Evolutionary conservation across 2,329 filamentous ascomycete species (phyloP).

Genomic region (Fusarium miscanthi): DNA sequence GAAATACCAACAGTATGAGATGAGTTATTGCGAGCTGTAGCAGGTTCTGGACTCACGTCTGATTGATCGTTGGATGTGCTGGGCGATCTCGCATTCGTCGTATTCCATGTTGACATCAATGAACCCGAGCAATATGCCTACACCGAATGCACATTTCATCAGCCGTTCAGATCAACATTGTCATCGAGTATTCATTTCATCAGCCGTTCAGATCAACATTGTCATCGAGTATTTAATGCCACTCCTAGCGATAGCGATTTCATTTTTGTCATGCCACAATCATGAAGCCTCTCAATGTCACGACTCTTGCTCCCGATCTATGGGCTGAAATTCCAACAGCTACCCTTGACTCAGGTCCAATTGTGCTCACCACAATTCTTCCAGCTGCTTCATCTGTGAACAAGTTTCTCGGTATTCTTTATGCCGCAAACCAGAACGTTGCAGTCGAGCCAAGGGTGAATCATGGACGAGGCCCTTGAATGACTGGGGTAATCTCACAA

Average conservation of each 20-base stretch:
- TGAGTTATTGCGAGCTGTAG: too few relatives aligned
- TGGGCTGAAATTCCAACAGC: slow-evolving; percentile 13
- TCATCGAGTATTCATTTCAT: too few relatives aligned
- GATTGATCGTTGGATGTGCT: neutral
- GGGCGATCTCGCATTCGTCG: too few relatives aligned
- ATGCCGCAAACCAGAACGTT: slow-evolving; percentile 30
- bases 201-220: too few relatives aligned
- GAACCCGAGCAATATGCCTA: too few relatives aligned
- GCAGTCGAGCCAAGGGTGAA: slow-evolving; percentile 19
- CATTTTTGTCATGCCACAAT: neutral
- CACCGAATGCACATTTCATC: too few relatives aligned
- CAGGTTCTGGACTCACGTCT: neutral
- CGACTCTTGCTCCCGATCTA: slow-evolving; percentile 3
- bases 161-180: too few relatives aligned
- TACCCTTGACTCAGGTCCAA: slow-evolving; percentile 28
- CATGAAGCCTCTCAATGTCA: slow-evolving; percentile 19
- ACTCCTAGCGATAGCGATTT: neutral
- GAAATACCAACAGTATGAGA: too few relatives aligned
- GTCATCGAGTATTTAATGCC: too few relatives aligned
- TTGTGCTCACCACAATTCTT: slow-evolving; percentile 29
- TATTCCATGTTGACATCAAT: too few relatives aligned
- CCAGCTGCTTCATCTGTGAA: slow-evolving; percentile 30
- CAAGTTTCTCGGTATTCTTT: slow-evolving; percentile 41
- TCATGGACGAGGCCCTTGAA: slow-evolving; percentile 23
- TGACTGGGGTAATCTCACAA: slow-evolving; percentile 32